A percentile compares a stretch with the other conserved stretches of the same genome.
Conservation (phyloP, 2,329 filamentous ascomycete genomes). For the Coniochaeta ligniaria region DNA sequence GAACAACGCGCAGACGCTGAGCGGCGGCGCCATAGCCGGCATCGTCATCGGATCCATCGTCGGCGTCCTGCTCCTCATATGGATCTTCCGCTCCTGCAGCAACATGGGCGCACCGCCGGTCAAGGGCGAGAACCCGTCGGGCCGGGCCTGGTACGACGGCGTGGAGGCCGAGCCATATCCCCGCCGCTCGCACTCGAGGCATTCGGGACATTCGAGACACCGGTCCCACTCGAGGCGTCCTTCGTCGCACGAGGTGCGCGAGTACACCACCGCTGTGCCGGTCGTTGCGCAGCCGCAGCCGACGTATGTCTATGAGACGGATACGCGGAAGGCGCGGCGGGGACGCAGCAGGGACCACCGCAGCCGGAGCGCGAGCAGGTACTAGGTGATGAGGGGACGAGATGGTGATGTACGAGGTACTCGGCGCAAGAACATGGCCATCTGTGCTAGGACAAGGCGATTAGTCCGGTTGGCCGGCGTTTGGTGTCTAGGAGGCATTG, state of each 20-base stretch:
- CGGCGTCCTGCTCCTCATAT: constrained; percentile 36
- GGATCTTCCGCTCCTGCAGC: constrained; percentile 37
- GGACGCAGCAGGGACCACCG: constrained; percentile 1
- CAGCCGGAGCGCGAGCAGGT: background rate
- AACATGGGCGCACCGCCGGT: constrained; percentile 30
- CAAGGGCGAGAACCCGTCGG: constrained; percentile 9
- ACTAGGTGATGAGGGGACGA: background rate
- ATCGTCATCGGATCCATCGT: constrained; percentile 41
- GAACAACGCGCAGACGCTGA: constrained; percentile 18
- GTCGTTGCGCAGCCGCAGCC: background rate
- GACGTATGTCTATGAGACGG: constrained; percentile 1
- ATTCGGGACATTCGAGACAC: background rate
- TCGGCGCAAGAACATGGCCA: too few relatives aligned
- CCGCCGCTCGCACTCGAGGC: background rate
- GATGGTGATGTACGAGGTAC: background rate
- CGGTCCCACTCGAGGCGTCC: background rate
- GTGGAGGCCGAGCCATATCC: constrained; percentile 13
- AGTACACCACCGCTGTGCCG: background rate
- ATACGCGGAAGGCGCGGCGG: background rate
- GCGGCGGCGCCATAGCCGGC: constrained; percentile 42
- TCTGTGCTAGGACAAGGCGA: background rate
- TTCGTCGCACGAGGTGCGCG: background rate
- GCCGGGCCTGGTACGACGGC: constrained; percentile 23
- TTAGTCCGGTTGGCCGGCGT: background rate
- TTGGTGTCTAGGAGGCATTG: background rate